These are phyloP conservation scores for Protomyces inundatus DNA, from an alignment of 1,139 yeast genomes.

Conservation along the genomic window DNA sequence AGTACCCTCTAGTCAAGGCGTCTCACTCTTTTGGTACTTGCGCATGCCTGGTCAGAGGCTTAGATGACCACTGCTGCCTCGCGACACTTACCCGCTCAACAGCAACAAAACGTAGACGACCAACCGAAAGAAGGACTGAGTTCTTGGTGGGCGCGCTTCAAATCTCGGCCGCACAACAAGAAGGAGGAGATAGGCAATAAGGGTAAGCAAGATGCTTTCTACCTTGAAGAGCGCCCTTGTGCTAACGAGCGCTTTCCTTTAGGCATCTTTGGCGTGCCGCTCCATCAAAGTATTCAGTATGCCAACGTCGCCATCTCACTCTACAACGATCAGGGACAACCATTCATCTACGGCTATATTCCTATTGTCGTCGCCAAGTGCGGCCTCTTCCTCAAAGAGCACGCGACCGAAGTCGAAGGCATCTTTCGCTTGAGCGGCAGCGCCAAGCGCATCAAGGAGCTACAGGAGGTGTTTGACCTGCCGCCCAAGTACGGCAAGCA, in stretches of 20 bases:
- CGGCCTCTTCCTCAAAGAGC: constrained; percentile 74
- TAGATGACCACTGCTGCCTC: neutral
- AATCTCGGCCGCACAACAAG: constrained; percentile 14
- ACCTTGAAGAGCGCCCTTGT: neutral
- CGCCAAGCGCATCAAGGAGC: constrained; percentile 75
- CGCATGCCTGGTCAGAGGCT: neutral
- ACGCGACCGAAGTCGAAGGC: constrained; percentile 69
- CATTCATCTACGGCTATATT: constrained; percentile 66
- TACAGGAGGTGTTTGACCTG: constrained; percentile 74
- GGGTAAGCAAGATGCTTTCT: neutral
- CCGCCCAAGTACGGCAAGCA: constrained; percentile 89
- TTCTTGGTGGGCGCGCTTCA: constrained; percentile 26
- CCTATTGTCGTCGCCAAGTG: constrained; percentile 95
- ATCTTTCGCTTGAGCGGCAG: constrained; percentile 92
- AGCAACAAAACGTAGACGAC: neutral
- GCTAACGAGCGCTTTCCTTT: constrained; percentile 16
- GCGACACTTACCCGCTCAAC: neutral
- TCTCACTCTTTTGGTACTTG: neutral
- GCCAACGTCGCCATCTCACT: constrained; percentile 74
- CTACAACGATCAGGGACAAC: constrained; percentile 47
- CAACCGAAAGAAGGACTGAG: constrained; percentile 13
- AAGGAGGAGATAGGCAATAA: neutral
- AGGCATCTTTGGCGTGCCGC: constrained; percentile 75
- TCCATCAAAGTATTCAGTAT: constrained; percentile 61
- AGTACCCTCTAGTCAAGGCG: no score